Evolutionary conservation across 306 rosid species (phyloP).

Genomic region (Malus orientalis): DNA sequence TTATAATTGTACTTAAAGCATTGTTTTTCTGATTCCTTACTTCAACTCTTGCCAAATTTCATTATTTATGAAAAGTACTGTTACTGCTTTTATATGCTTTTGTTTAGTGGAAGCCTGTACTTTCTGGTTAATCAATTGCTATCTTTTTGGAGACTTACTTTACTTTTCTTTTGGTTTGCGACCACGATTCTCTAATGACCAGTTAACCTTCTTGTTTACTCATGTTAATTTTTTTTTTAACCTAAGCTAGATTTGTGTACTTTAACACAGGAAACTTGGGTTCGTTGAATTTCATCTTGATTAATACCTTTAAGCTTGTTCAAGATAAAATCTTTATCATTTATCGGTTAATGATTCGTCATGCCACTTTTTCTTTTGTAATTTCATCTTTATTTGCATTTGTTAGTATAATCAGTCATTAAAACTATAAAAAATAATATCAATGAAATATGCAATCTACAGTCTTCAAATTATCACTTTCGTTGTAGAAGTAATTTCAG

Average conservation of each 20-base stretch:
- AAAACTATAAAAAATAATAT: background rate
- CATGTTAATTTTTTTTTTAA: slow-evolving; percentile 12
- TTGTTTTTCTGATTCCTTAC: slow-evolving; percentile 35
- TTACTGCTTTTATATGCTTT: slow-evolving; percentile 36
- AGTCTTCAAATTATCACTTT: background rate
- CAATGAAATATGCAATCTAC: background rate
- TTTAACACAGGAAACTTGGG: slow-evolving; percentile 5
- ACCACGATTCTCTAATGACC: background rate
- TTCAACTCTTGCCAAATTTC: slow-evolving; percentile 11
- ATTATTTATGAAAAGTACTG: slow-evolving; percentile 11
- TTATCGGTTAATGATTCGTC: background rate
- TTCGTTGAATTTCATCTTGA: background rate
- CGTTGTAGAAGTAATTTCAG: background rate
- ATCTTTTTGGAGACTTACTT: slow-evolving; percentile 20
- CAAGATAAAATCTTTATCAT: background rate
- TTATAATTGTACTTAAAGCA: slow-evolving; percentile 1
- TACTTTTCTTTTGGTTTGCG: slow-evolving; percentile 14
- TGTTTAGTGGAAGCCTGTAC: slow-evolving; percentile 55
- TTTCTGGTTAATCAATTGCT: slow-evolving; percentile 23
- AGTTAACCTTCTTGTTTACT: slow-evolving; percentile 19
- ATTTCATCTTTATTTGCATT: background rate
- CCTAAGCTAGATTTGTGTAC: slow-evolving; percentile 4
- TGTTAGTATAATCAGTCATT: background rate
- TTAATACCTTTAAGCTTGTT: slow-evolving; percentile 13
- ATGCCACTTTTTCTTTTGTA: slow-evolving; percentile 10